phyloP scores from a whole-genome alignment of 2,329 filamentous ascomycete genomes.

The Ascochyta clinopodiicola region DNA sequence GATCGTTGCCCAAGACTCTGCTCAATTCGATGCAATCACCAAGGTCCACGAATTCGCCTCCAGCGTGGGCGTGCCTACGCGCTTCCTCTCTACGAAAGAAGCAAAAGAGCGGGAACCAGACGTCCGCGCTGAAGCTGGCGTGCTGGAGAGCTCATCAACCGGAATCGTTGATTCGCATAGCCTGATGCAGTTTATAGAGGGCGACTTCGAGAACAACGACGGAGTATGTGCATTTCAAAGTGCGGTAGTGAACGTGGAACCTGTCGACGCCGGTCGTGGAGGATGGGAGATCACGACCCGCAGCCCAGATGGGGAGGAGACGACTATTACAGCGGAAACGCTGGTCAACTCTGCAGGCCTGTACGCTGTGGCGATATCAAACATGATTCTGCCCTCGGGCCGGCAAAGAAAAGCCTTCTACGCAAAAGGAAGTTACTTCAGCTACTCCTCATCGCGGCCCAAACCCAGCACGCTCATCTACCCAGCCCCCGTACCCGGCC shows the following conservation, averaged over 20 bases:
- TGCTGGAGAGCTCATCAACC: slow-evolving; percentile 83
- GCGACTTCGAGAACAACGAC: slow-evolving; percentile 76
- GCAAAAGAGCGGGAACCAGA: slow-evolving; percentile 72
- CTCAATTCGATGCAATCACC: slow-evolving; percentile 70
- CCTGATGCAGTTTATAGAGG: slow-evolving; percentile 81
- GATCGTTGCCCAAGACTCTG: slow-evolving; percentile 85
- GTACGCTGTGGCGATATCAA: slow-evolving; percentile 76
- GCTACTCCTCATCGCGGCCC: slow-evolving; percentile 72
- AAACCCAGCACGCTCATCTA: slow-evolving; percentile 79
- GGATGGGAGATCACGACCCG: slow-evolving; percentile 75
- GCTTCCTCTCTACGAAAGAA: slow-evolving; percentile 71
- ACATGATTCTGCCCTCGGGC: slow-evolving; percentile 72
- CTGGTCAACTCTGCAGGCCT: slow-evolving; percentile 88
- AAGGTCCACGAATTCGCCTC: slow-evolving; percentile 62
- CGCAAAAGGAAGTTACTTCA: slow-evolving; percentile 96
- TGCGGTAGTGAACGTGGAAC: slow-evolving; percentile 66
- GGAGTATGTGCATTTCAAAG: slow-evolving; percentile 76
- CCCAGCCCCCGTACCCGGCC: slow-evolving; percentile 81
- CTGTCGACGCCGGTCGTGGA: slow-evolving; percentile 57
- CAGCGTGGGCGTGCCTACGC: slow-evolving; percentile 69
- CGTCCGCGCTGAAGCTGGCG: slow-evolving; percentile 73
- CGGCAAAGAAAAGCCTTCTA: slow-evolving; percentile 71
- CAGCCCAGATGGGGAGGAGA: slow-evolving; percentile 50
- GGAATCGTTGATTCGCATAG: slow-evolving; percentile 90
- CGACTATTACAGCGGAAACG: slow-evolving; percentile 73